Percentiles rank a stretch among this genome's conserved stretches.
These are phyloP conservation scores for Epithemia pelagica DNA, from an alignment of 108 stramenopile genomes.

Conservation along the genomic window DNA sequence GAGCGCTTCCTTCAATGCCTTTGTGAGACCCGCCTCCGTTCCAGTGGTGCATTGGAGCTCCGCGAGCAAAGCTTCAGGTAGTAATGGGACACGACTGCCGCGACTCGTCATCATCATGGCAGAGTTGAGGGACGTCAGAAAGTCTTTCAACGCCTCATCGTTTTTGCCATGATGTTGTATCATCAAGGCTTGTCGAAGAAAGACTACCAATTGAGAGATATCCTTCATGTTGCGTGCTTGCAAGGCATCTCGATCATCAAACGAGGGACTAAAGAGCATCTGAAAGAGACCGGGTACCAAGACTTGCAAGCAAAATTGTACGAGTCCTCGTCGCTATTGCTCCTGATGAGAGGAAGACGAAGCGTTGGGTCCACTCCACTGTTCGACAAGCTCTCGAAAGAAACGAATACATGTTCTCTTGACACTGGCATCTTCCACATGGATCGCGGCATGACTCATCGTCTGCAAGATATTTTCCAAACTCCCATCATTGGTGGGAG, in stretches of 20 bases:
- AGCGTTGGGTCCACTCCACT: conserved; percentile 26
- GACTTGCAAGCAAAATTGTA: background rate
- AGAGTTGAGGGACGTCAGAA: too few relatives aligned
- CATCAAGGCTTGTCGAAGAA: too few relatives aligned
- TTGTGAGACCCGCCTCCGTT: too few relatives aligned
- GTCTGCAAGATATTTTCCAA: conserved; percentile 44
- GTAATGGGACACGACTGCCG: too few relatives aligned
- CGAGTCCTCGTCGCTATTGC: background rate
- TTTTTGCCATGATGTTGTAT: too few relatives aligned
- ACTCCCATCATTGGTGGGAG: conserved; percentile 36
- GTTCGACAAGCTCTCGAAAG: conserved; percentile 44
- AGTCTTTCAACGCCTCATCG: too few relatives aligned
- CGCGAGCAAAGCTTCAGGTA: too few relatives aligned
- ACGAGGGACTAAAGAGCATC: background rate
- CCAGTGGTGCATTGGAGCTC: too few relatives aligned
- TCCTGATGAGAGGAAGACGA: too few relatives aligned
- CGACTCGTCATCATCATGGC: too few relatives aligned
- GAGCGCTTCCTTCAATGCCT: too few relatives aligned
- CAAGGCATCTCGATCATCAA: conserved; percentile 4
- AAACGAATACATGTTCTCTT: conserved; percentile 55
- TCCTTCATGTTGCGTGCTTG: background rate
- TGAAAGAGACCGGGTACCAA: background rate
- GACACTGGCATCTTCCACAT: conserved; percentile 47
- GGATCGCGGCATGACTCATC: conserved; percentile 46
- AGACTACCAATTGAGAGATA: too few relatives aligned